Conservation (phyloP, 371 early-diverging fungal species). For the Dipsacomyces acuminosporus region DNA sequence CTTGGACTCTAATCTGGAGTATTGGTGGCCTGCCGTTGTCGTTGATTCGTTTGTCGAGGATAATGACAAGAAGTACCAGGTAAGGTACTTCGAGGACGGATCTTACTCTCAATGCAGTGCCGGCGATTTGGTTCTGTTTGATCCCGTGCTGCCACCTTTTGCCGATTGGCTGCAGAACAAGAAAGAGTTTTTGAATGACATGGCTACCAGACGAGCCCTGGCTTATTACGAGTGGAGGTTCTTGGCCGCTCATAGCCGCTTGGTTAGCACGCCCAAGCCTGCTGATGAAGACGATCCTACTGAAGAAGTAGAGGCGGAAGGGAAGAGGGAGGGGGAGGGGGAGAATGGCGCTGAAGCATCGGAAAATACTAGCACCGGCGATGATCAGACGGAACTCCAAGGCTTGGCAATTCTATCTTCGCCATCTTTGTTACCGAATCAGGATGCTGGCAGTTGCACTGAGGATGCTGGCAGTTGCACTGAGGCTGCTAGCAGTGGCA, state of each 20-base stretch:
- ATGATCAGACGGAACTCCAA: too few species aligned
- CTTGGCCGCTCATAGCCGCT: neutral
- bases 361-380: too few species aligned
- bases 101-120: constrained; percentile 26
- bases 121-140: constrained; percentile 22
- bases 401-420: too few species aligned
- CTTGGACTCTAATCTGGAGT: constrained; percentile 5
- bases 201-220: constrained; percentile 32
- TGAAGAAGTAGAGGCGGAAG: too few species aligned
- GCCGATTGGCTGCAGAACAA: constrained; percentile 5
- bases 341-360: too few species aligned
- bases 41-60: constrained; percentile 14
- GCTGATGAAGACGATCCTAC: too few species aligned
- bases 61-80: constrained; percentile 11
- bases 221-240: constrained; percentile 43
- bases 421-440: too few species aligned
- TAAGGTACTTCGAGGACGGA: constrained; percentile 41
- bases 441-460: too few species aligned
- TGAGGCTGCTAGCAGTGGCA: too few species aligned
- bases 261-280: too few species aligned
- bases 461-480: too few species aligned
- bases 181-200: constrained; percentile 3
- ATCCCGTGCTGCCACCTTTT: constrained; percentile 7
- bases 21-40: constrained; percentile 43
- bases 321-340: too few species aligned